These are phyloP conservation scores for Boletus huronensis DNA, from an alignment of 768 basidiomycete genomes.

Conservation along the genomic window DNA sequence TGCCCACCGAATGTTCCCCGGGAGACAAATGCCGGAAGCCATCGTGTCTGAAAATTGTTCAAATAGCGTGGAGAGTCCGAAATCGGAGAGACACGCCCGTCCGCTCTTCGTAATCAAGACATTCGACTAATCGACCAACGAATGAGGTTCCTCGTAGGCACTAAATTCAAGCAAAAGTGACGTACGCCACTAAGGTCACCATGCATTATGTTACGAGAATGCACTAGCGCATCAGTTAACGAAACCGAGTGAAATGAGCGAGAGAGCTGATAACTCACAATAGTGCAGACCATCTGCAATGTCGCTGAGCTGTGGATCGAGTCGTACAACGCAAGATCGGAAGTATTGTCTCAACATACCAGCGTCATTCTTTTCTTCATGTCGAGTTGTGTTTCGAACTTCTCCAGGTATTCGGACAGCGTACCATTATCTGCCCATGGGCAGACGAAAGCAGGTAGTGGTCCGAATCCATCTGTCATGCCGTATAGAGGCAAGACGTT, in stretches of 20 bases:
- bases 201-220: constrained; percentile 30
- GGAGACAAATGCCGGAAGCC: constrained; percentile 7
- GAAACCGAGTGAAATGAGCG: not conserved
- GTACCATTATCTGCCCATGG: constrained; percentile 35
- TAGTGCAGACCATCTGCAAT: constrained; percentile 24
- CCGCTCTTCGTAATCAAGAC: constrained; percentile 14
- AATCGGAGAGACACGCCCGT: constrained; percentile 28
- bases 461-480: constrained; percentile 24
- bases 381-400: constrained; percentile 6
- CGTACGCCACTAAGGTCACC: constrained; percentile 40
- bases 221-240: constrained; percentile 13
- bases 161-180: not conserved
- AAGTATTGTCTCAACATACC: constrained; percentile 2
- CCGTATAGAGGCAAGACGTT: constrained; percentile 34
- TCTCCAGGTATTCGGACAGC: constrained; percentile 28
- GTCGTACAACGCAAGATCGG: not conserved
- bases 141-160: not conserved
- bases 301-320: constrained; percentile 20
- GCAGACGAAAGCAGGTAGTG: constrained; percentile 30
- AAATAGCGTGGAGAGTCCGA: constrained; percentile 27
- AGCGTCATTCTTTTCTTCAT: constrained; percentile 14
- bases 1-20: constrained; percentile 30
- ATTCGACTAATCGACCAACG: constrained; percentile 12
- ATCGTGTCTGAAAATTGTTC: constrained; percentile 7
- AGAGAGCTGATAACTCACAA: constrained; percentile 3